phyloP scores from a whole-genome alignment of 2,329 filamentous ascomycete species.

The Colletotrichum musae region DNA sequence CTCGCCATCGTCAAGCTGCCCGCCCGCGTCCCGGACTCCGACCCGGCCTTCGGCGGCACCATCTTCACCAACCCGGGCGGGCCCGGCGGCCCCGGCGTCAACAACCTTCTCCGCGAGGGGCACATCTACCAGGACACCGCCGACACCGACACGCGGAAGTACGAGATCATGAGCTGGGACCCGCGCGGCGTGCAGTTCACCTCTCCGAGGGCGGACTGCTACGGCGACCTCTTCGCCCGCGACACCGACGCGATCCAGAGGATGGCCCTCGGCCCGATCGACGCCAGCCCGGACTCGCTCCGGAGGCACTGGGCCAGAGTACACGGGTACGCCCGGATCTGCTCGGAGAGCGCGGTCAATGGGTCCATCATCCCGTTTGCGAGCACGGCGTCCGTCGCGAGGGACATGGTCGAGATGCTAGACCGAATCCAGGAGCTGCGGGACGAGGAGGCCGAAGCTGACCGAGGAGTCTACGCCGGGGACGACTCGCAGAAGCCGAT shows the following conservation, averaged over 20 bases:
- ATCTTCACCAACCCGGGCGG: conserved; percentile 63
- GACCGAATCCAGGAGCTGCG: conserved; percentile 56
- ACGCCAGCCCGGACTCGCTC: conserved; percentile 31
- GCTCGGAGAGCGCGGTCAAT: conserved; percentile 42
- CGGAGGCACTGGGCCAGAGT: conserved; percentile 42
- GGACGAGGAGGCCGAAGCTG: conserved; percentile 22
- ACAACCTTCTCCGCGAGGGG: conserved; percentile 46
- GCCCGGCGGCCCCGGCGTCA: conserved; percentile 58
- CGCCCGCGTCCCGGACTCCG: conserved; percentile 54
- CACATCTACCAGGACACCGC: conserved; percentile 32
- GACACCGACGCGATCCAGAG: conserved; percentile 48
- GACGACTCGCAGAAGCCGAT: neutral
- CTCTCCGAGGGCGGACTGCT: conserved; percentile 57
- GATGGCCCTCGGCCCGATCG: conserved; percentile 49
- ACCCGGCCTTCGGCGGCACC: conserved; percentile 58
- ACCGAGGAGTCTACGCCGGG: fast-evolving
- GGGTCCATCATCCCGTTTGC: conserved; percentile 52
- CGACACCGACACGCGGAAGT: conserved; percentile 51
- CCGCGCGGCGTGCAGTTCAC: conserved; percentile 58
- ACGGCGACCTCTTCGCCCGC: conserved; percentile 49
- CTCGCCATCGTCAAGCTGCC: conserved; percentile 60
- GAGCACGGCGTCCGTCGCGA: conserved; percentile 55
- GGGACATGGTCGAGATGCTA: conserved; percentile 62
- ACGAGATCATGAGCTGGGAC: conserved; percentile 61
- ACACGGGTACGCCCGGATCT: conserved; percentile 46